Percentiles rank a stretch among this genome's conserved stretches.
Evolutionary conservation across 148 eudicot species (phyloP).

Genomic region (Fallopia convolvulus): DNA sequence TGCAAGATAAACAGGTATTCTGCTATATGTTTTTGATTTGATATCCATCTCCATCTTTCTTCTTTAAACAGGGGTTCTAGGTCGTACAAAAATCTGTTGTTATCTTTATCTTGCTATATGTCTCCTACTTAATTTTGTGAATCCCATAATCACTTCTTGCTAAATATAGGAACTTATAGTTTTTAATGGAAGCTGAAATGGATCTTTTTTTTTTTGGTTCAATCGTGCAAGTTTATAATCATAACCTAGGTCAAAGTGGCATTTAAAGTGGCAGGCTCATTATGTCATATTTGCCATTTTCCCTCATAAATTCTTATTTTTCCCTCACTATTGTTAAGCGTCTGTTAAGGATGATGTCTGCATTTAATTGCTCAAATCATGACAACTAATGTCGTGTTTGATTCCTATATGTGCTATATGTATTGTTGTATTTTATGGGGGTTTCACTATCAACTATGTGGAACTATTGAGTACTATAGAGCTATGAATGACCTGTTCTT

Average conservation of each 20-base stretch:
- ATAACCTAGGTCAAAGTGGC: neutral
- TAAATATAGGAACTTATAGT: neutral
- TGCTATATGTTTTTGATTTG: neutral
- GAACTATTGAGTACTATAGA: neutral
- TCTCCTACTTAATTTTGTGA: neutral
- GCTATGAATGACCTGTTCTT: neutral
- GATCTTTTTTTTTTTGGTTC: neutral
- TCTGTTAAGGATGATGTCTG: neutral
- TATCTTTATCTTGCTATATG: neutral
- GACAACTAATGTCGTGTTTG: neutral
- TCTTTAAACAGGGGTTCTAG: neutral
- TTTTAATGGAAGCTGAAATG: neutral
- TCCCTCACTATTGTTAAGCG: neutral
- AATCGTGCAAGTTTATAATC: neutral
- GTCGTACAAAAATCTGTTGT: neutral
- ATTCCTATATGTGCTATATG: neutral
- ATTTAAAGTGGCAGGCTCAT: neutral
- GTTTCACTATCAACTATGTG: neutral
- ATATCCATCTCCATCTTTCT: neutral
- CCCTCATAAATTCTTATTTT: neutral
- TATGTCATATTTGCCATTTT: neutral
- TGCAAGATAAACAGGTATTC: constrained; percentile 64
- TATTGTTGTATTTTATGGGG: neutral
- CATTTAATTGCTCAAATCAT: neutral
- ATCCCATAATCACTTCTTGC: neutral